Conservation (phyloP, 768 basidiomycete species). For the Cystofilobasidium ferigula region DNA sequence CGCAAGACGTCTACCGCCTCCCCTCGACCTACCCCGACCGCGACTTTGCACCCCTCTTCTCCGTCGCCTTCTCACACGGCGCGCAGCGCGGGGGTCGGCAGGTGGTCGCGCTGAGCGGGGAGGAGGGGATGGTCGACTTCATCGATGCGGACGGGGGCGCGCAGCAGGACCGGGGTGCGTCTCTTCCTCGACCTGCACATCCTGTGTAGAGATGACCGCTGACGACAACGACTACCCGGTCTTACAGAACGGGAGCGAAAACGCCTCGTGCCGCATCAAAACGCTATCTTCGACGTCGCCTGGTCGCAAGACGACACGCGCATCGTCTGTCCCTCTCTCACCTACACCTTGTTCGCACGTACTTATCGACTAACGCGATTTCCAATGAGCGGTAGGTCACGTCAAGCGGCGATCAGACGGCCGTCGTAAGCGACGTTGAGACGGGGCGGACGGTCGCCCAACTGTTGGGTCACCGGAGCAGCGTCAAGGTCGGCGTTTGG, state of each 20-base stretch:
- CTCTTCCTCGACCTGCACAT: background rate
- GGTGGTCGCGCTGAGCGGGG: constrained; percentile 28
- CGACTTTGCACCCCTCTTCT: constrained; percentile 32
- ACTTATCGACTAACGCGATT: too few relatives aligned
- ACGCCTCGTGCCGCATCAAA: constrained; percentile 30
- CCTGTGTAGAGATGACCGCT: background rate
- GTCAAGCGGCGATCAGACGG: constrained; percentile 33
- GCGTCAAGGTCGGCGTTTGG: constrained; percentile 32
- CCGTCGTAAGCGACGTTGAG: constrained; percentile 29
- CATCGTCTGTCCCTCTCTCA: constrained; percentile 27
- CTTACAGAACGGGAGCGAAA: constrained; percentile 21
- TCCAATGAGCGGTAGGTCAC: constrained; percentile 28
- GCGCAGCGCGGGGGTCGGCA: constrained; percentile 30
- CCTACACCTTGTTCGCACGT: too few relatives aligned
- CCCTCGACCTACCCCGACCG: background rate
- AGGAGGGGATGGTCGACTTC: constrained; percentile 32
- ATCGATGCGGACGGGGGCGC: constrained; percentile 26
- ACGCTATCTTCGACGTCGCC: constrained; percentile 35
- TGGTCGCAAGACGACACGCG: constrained; percentile 32
- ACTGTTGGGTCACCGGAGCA: constrained; percentile 31
- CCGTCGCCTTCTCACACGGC: background rate
- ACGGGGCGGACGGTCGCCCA: constrained; percentile 24
- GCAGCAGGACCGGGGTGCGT: constrained; percentile 27
- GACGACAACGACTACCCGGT: background rate
- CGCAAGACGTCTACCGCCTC: constrained; percentile 21